Base-by-base conservation (phyloP, 139 green algal species). In the Mesotaenium endlicherianum region DNA sequence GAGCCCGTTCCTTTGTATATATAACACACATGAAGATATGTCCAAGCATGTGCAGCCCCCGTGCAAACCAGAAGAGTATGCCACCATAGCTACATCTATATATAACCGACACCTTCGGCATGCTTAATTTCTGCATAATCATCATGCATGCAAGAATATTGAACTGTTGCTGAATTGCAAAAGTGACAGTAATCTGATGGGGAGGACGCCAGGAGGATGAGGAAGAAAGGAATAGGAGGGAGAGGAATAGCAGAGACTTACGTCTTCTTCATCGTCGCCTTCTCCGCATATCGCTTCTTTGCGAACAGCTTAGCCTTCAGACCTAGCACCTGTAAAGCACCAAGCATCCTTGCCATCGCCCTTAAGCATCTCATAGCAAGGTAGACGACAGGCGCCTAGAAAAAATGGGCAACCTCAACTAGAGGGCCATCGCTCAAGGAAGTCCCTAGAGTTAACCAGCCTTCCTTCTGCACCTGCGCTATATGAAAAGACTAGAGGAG, bases 181-280 rank as follows among this genome's bases (percentile, higher is more conserved):
- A n/a, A 38, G 40, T 75, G 31, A 26, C 26, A 75, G 67, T 31
- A 75, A 78, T 31, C 26, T 31, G 53, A 64, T 11, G 36, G 36
- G 36, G 36, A 49, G 11, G 38, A 14, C 36, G 8, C 14, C 8
- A 74, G 14, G 14, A 74, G n/a, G 5, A 59, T 77, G 20, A 17
- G 30, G 69, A 6, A 5, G 34, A 53, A 17, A 17, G 4, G 5
- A 77, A 77, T 11, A 14, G 4, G 3, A 53, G 4, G 14, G 14
- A 74, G 38, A 74, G 38, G 60, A 74, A 26, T 42, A 30, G 53
- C 47, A 8, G 8, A 42, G 8, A 80, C 83, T 84, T 31, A 87
- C 58, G 96, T 99, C 88, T 98, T 98, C 88, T 97, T 97, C 96
- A 99, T 98, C 55, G 91, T 91, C 0, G 95, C 93, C 94, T 99